Evolutionary conservation across 208 protist genomes (phyloP).

Genomic region (Crithidia acanthocephali): DNA sequence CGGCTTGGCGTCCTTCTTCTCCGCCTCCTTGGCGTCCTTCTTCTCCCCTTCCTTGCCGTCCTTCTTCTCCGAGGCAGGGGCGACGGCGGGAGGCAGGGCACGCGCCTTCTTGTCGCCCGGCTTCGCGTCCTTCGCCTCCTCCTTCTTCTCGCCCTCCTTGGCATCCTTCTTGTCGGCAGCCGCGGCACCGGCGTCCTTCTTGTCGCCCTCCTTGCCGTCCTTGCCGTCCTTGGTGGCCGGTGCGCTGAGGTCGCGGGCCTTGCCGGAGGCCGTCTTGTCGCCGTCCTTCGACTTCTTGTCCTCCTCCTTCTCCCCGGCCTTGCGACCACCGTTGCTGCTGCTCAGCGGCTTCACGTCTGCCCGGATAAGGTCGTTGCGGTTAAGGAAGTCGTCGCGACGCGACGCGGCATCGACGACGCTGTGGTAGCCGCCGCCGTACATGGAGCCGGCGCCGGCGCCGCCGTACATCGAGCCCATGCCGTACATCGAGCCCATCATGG

Average conservation of each 20-base stretch:
- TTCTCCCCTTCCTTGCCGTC: too few relatives aligned
- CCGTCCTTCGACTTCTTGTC: slow-evolving; percentile 1
- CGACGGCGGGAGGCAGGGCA: too few relatives aligned
- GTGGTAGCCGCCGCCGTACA: slow-evolving; percentile 46
- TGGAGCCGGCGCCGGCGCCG: slow-evolving; percentile 28
- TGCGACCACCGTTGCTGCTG: slow-evolving; percentile 15
- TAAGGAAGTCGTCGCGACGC: slow-evolving; percentile 66
- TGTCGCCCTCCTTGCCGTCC: neutral
- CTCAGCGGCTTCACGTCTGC: slow-evolving; percentile 56
- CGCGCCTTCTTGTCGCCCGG: neutral
- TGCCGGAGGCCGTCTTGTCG: slow-evolving; percentile 15
- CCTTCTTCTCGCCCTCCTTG: slow-evolving; percentile 23
- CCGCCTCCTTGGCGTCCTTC: slow-evolving; percentile 1
- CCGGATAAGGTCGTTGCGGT: slow-evolving; percentile 63
- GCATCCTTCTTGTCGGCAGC: slow-evolving; percentile 17
- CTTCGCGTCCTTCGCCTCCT: slow-evolving; percentile 23
- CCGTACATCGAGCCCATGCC: slow-evolving; percentile 62
- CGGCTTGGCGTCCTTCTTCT: slow-evolving; percentile 14
- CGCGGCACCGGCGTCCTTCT: slow-evolving; percentile 6
- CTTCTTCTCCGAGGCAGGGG: too few relatives aligned
- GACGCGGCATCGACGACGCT: slow-evolving; percentile 67
- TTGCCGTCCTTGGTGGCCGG: slow-evolving; percentile 8
- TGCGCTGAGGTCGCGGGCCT: slow-evolving; percentile 7
- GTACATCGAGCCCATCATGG: slow-evolving; percentile 40
- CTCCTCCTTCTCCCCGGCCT: slow-evolving; percentile 15